These are phyloP conservation scores for Corymbia calophylla DNA, from an alignment of 441 rosid species.

Conservation along the genomic window DNA sequence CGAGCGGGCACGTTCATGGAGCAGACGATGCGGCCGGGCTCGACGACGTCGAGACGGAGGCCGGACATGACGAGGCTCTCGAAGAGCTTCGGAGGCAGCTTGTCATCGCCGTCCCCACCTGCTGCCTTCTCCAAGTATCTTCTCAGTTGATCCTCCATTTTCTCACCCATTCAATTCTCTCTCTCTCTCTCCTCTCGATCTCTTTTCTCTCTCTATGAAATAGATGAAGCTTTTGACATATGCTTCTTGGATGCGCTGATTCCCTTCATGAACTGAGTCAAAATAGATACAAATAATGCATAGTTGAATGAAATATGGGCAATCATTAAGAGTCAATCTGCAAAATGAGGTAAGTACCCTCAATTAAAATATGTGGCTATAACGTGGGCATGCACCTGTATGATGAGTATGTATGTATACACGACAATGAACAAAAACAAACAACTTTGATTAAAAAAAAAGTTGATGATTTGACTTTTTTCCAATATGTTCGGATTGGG, in stretches of 20 bases:
- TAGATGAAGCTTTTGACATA: neutral
- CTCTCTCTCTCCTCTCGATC: too few relatives aligned
- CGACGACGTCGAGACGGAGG: slow-evolving; percentile 43
- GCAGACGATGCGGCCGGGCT: slow-evolving; percentile 71
- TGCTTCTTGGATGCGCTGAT: neutral
- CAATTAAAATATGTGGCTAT: neutral
- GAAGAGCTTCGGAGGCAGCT: slow-evolving; percentile 43
- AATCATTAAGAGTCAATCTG: neutral
- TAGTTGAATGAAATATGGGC: neutral
- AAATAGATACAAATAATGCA: neutral
- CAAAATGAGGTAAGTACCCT: neutral
- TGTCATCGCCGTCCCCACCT: slow-evolving; percentile 15
- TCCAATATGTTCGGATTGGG: neutral
- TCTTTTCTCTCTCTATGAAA: neutral
- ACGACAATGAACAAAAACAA: neutral
- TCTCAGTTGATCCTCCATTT: slow-evolving; percentile 51
- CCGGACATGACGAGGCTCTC: slow-evolving; percentile 61
- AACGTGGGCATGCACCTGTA: neutral
- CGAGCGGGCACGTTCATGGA: slow-evolving; percentile 78
- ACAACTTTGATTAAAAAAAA: neutral
- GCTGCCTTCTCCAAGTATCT: slow-evolving; percentile 50
- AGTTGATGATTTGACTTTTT: neutral
- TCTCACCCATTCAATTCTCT: neutral
- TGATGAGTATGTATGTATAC: neutral
- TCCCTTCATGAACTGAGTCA: neutral